These are phyloP conservation scores for Stylonectria norvegica DNA, from an alignment of 2,329 filamentous ascomycete species.

Conservation along the genomic window DNA sequence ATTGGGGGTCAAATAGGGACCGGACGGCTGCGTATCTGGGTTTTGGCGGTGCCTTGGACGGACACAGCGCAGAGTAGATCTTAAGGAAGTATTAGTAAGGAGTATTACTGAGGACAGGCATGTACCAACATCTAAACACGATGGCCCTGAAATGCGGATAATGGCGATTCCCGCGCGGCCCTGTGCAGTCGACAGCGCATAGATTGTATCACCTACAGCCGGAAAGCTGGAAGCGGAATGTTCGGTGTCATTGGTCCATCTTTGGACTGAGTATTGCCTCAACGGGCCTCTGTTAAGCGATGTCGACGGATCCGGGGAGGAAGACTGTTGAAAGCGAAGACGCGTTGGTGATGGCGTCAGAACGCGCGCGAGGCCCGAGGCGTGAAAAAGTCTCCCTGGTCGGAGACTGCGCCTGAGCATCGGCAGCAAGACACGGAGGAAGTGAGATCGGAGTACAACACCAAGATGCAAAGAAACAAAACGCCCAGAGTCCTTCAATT, in stretches of 20 bases:
- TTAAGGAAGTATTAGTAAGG: conserved; percentile 23
- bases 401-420: conserved; percentile 27
- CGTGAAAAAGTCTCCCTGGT: conserved; percentile 16
- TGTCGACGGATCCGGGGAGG: neutral
- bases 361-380: conserved; percentile 6
- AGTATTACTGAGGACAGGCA: neutral
- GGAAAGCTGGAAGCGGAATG: conserved; percentile 15
- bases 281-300: neutral
- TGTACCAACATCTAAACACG: conserved; percentile 61
- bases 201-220: conserved; percentile 64
- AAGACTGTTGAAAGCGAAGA: neutral
- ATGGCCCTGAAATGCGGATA: conserved; percentile 78
- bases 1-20: conserved; percentile 59
- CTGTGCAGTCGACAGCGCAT: conserved; percentile 82
- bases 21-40: conserved; percentile 66
- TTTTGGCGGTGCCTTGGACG: conserved; percentile 40
- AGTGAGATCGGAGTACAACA: neutral
- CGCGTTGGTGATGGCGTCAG: neutral
- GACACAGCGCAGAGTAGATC: conserved; percentile 53
- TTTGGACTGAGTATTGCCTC: conserved; percentile 12
- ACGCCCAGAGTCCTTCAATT: no score
- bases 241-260: conserved; percentile 7
- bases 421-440: conserved; percentile 1
- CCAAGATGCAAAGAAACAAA: no score
- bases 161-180: conserved; percentile 89